phyloP scores from a whole-genome alignment of 2,329 filamentous ascomycete genomes.

The Xylaria sp. region DNA sequence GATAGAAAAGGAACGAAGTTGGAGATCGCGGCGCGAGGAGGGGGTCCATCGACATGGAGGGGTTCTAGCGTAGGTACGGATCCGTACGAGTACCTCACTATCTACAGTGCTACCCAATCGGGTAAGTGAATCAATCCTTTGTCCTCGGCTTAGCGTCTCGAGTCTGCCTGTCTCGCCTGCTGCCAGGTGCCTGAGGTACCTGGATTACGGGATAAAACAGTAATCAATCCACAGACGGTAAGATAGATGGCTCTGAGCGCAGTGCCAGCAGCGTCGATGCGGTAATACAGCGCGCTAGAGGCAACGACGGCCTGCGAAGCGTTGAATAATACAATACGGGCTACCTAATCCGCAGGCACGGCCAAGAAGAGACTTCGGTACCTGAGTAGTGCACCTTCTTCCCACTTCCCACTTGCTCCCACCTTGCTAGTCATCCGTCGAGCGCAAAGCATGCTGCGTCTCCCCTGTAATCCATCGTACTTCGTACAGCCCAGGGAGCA shows the following conservation, averaged over 20 bases:
- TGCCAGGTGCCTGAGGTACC: too few relatives aligned
- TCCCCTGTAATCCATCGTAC: background rate
- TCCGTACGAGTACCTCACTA: background rate
- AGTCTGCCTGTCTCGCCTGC: too few relatives aligned
- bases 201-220: too few relatives aligned
- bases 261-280: too few relatives aligned
- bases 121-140: background rate
- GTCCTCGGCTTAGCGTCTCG: background rate
- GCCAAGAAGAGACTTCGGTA: background rate
- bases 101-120: background rate
- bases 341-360: background rate
- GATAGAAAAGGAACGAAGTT: background rate
- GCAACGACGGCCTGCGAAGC: too few relatives aligned
- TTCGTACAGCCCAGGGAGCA: constrained; percentile 1
- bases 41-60: background rate
- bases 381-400: background rate
- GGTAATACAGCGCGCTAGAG: too few relatives aligned
- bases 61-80: background rate
- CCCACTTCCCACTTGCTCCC: background rate
- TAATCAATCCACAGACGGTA: too few relatives aligned
- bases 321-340: too few relatives aligned
- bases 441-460: background rate
- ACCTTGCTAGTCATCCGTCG: background rate
- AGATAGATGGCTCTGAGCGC: too few relatives aligned
- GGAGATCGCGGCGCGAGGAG: background rate